Percentiles rank a stretch among this genome's conserved stretches.
Evolutionary conservation across 805 yeast species (phyloP).

Genomic region (Ogataea pini): DNA sequence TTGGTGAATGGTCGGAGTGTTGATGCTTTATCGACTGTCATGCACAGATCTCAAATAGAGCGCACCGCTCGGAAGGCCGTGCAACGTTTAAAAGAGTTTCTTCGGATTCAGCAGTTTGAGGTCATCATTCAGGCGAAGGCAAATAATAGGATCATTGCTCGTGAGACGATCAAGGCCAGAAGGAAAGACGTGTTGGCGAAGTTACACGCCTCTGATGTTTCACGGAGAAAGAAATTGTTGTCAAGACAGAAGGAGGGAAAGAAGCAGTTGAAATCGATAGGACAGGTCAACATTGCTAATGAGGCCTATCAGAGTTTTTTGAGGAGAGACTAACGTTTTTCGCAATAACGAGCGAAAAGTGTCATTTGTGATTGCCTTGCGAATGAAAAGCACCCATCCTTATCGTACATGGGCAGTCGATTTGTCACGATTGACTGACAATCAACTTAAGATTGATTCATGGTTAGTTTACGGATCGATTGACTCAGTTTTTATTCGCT

Average conservation of each 20-base stretch:
- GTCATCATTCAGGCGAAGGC: slow-evolving; percentile 91
- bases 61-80: slow-evolving; percentile 80
- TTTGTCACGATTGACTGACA: no score
- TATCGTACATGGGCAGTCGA: no score
- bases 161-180: slow-evolving; percentile 92
- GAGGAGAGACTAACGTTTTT: slow-evolving; percentile 35
- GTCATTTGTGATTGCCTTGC: no score
- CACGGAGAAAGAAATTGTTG: slow-evolving; percentile 84
- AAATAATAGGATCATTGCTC: slow-evolving; percentile 74
- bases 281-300: slow-evolving; percentile 73
- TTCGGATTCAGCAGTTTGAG: slow-evolving; percentile 84
- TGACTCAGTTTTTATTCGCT: no score
- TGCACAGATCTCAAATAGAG: slow-evolving; percentile 80
- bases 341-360: neutral
- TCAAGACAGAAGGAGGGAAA: slow-evolving; percentile 94
- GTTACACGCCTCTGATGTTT: slow-evolving; percentile 89
- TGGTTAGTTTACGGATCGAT: no score
- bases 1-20: slow-evolving; percentile 86
- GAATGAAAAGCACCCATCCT: no score
- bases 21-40: slow-evolving; percentile 88
- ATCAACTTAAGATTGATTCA: no score
- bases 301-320: slow-evolving; percentile 90
- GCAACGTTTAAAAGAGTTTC: slow-evolving; percentile 72
- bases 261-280: slow-evolving; percentile 75
- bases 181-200: slow-evolving; percentile 93